These are phyloP conservation scores for Ustilago loliicola DNA, from an alignment of 1,284 basidiomycete genomes.

Conservation along the genomic window DNA sequence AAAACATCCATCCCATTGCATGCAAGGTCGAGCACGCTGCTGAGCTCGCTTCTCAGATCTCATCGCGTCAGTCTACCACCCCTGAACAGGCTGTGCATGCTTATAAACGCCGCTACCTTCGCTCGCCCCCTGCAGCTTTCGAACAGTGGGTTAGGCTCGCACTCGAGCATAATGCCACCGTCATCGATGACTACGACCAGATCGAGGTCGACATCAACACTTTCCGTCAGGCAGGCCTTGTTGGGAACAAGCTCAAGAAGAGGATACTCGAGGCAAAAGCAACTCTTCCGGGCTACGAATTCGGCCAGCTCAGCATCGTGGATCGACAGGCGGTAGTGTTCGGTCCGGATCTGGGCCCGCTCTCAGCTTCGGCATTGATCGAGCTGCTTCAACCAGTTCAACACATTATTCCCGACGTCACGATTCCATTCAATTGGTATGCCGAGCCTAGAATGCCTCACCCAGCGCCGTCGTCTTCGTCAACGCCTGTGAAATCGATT, in stretches of 20 bases:
- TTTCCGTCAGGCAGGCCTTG: slow-evolving; percentile 23
- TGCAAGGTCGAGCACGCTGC: slow-evolving; percentile 36
- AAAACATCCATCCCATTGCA: slow-evolving; percentile 25
- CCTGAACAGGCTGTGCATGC: slow-evolving; percentile 19
- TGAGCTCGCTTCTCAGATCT: slow-evolving; percentile 24
- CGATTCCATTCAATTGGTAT: slow-evolving; percentile 41
- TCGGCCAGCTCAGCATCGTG: slow-evolving; percentile 31
- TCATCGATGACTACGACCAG: slow-evolving; percentile 46
- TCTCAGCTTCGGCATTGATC: slow-evolving; percentile 21
- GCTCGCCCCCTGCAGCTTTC: slow-evolving; percentile 27
- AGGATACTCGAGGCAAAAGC: slow-evolving; percentile 34
- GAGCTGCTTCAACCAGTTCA: slow-evolving; percentile 30
- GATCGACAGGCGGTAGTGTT: slow-evolving; percentile 19
- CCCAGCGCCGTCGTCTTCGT: background rate
- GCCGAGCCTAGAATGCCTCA: slow-evolving; percentile 34
- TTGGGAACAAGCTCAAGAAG: slow-evolving; percentile 28
- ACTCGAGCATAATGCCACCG: slow-evolving; percentile 27
- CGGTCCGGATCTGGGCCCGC: slow-evolving; percentile 27
- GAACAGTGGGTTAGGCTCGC: slow-evolving; percentile 32
- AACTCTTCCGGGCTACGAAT: slow-evolving; percentile 4
- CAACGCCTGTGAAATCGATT: background rate
- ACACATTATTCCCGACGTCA: slow-evolving; percentile 30
- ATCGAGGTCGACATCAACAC: slow-evolving; percentile 30
- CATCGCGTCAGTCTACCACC: slow-evolving; percentile 29
- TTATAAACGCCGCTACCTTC: slow-evolving; percentile 31